Evolutionary conservation across 345 rosid genomes (phyloP).

Genomic region (Psidium friedrichsthalianum): DNA sequence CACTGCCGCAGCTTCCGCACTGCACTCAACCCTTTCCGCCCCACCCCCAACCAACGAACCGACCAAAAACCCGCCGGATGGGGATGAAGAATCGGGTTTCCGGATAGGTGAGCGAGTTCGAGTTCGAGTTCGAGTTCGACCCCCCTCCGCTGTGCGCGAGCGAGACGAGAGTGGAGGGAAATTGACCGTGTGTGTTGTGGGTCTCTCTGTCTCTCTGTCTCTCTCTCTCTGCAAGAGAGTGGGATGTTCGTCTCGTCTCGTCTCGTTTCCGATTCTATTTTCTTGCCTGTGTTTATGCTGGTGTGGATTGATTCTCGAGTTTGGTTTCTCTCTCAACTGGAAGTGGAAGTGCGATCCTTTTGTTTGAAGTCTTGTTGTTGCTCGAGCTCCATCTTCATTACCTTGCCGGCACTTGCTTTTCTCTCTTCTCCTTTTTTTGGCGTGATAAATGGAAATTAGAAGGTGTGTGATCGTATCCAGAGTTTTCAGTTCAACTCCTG

Average conservation of each 20-base stretch:
- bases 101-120: background rate
- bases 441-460: no score
- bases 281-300: background rate
- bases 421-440: no score
- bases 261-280: background rate
- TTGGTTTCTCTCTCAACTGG: no score
- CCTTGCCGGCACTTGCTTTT: no score
- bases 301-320: no score
- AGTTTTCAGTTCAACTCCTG: no score
- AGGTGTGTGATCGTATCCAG: no score
- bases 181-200: background rate
- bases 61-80: background rate
- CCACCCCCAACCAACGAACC: background rate
- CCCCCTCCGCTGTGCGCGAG: background rate
- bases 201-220: background rate
- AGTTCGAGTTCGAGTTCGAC: background rate
- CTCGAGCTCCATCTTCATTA: no score
- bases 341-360: no score
- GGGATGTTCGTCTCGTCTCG: background rate
- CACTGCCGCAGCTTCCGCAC: background rate
- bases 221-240: background rate
- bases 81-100: background rate
- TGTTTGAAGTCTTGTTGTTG: no score
- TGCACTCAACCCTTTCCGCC: background rate
- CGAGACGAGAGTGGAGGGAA: background rate